Evolutionary conservation across 805 yeast species (phyloP), one percentile per base, ranked within the genome.

Genomic region (Ogataea salicorniae): DNA sequence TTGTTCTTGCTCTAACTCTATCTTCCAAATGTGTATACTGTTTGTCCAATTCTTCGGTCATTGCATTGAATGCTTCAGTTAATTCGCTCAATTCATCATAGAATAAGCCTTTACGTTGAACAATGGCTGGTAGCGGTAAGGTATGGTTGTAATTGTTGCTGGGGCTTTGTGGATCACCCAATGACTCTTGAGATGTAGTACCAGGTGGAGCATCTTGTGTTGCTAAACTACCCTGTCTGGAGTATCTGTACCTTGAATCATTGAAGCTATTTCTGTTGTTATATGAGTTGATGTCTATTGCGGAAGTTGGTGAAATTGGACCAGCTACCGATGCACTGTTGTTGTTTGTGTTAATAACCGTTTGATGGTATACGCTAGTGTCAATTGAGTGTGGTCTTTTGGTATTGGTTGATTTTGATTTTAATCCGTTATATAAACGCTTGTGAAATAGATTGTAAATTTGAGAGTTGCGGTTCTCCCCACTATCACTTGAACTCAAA

Each of bases 11-110:
- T 44, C 80, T 75, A 16, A 92, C 98, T 52, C 97, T 77, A 54
- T 88, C 96, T 66, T 94, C 98, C 45, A 92, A 65, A 58, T 84
- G 84, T 5, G 84, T 72, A 59, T 92, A 92, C 63, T 92, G 97
- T 50, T 80, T 76, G 49, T 87, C 88, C 34, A 92, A 73, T 58
- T 88, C 96, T 58, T 84, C 87, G 4, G 95, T 83, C 97, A 92
- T 90, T 18, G 84, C 83, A 58, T 91, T 90, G 66, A 91, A 92
- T 0, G 96, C 92, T 35, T 84, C 91, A 0, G 95, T 83, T 31
- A 92, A 70, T 57, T 90, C 96, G 0, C 92, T 84, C 40, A 92
- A 73, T 66, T 92, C 99, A 70, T 94, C 97, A 39, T 79, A 73
- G 59, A 86, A 79, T 26, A 83, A 56, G 40, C 82, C 63, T 37